A percentile compares a stretch with the other conserved stretches of the same genome.
Conservation (phyloP, 495 filamentous ascomycete genomes). For the Talaromyces adpressus region DNA sequence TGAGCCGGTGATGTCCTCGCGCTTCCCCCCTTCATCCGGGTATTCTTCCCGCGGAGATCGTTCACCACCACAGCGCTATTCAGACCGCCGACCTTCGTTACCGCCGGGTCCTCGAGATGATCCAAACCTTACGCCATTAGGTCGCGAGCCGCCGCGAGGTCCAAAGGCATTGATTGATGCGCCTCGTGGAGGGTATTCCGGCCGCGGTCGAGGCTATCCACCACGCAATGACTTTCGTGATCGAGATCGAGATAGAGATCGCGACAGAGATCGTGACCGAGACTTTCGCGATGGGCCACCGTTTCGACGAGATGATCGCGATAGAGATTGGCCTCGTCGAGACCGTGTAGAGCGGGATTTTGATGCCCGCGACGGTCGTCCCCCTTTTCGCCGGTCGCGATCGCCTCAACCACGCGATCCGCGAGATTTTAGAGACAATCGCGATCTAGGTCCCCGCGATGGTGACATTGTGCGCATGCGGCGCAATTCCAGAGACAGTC, state of each 20-base stretch:
- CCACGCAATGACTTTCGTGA: constrained; percentile 28
- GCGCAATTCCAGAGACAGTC: constrained; percentile 52
- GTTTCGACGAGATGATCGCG: constrained; percentile 25
- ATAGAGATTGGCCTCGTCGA: constrained; percentile 26
- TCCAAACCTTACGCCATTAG: constrained; percentile 26
- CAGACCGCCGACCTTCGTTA: constrained; percentile 26
- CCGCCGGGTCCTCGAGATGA: constrained; percentile 35
- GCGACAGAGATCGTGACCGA: constrained; percentile 21
- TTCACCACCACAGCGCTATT: constrained; percentile 36
- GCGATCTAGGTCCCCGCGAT: constrained; percentile 33
- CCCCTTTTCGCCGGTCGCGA: constrained; percentile 37
- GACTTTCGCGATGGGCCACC: constrained; percentile 23
- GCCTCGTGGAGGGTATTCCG: constrained; percentile 45
- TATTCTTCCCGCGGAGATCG: constrained; percentile 40
- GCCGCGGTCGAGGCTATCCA: constrained; percentile 33
- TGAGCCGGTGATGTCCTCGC: constrained; percentile 43
- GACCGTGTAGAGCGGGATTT: constrained; percentile 32
- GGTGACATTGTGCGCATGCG: constrained; percentile 42
- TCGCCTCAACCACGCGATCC: constrained; percentile 25
- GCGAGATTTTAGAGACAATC: constrained; percentile 44
- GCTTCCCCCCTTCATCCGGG: constrained; percentile 41
- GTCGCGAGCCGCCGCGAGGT: constrained; percentile 57
- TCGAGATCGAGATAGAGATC: constrained; percentile 34
- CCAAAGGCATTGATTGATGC: constrained; percentile 64
- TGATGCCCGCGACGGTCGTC: constrained; percentile 33